These are phyloP conservation scores for Penicillium ucsense DNA, from an alignment of 495 filamentous ascomycete genomes.

Conservation along the genomic window DNA sequence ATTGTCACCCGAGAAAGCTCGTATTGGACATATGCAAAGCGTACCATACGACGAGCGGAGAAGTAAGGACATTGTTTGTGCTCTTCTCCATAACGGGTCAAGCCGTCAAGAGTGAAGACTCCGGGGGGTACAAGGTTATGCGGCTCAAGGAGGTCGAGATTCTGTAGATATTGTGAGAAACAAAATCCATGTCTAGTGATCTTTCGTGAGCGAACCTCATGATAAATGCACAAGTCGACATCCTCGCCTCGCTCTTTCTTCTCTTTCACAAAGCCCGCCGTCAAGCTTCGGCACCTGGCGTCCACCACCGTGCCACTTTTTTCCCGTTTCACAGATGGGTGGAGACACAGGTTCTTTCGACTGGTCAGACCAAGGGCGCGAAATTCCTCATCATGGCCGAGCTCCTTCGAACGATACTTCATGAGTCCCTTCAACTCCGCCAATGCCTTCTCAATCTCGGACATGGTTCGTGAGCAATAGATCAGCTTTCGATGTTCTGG, in stretches of 20 bases:
- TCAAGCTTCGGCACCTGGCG: constrained; percentile 87
- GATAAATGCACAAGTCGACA: constrained; percentile 88
- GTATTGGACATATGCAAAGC: constrained; percentile 3
- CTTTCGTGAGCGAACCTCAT: constrained; percentile 52
- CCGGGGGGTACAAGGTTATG: constrained; percentile 89
- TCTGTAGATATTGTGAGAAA: constrained; percentile 39
- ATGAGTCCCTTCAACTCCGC: constrained; percentile 86
- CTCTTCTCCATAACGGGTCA: constrained; percentile 81
- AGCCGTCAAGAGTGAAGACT: constrained; percentile 89
- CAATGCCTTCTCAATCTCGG: constrained; percentile 72
- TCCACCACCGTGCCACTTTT: constrained; percentile 93
- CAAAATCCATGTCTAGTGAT: neutral
- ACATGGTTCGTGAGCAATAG: constrained; percentile 85
- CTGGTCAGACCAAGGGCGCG: constrained; percentile 85
- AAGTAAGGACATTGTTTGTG: constrained; percentile 98
- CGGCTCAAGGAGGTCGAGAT: constrained; percentile 87
- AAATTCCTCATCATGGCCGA: constrained; percentile 87
- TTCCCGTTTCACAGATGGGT: constrained; percentile 89
- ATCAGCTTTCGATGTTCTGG: constrained; percentile 90
- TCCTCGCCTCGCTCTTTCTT: constrained; percentile 93
- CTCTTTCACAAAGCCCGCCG: constrained; percentile 92
- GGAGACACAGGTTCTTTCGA: constrained; percentile 94
- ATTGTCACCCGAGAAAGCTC: neutral
- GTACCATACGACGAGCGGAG: constrained; percentile 84
- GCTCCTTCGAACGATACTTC: constrained; percentile 80